phyloP scores from a whole-genome alignment of 2,329 filamentous ascomycete species.

The Xylariaceae sp. region DNA sequence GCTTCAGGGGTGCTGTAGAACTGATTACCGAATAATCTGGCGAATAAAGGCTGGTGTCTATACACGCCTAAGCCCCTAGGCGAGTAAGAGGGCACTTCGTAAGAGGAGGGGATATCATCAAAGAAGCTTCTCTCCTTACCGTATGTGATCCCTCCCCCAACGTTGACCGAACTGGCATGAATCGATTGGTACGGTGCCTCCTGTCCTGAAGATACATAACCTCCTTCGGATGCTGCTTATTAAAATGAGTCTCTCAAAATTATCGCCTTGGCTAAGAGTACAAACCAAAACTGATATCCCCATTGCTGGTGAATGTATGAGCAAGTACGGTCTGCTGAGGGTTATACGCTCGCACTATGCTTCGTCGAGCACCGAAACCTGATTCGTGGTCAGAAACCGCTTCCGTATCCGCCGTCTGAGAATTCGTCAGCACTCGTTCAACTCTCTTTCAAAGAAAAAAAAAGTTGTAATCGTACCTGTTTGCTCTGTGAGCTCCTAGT shows the following conservation, averaged over 20 bases:
- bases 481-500: background rate
- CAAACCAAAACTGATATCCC: background rate
- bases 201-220: background rate
- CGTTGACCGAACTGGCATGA: background rate
- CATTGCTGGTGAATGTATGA: background rate
- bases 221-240: background rate
- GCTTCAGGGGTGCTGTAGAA: background rate
- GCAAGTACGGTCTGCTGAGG: background rate
- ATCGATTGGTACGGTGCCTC: background rate
- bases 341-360: background rate
- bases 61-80: too few relatives aligned
- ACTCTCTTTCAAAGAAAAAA: background rate
- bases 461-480: background rate
- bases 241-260: background rate
- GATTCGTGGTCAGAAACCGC: background rate
- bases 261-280: background rate
- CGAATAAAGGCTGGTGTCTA: too few relatives aligned
- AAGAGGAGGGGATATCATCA: too few relatives aligned
- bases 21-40: background rate
- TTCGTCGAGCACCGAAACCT: background rate
- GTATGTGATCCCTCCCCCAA: background rate
- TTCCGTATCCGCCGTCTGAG: background rate
- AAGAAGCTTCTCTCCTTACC: background rate
- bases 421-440: background rate
- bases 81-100: too few relatives aligned